Evolutionary conservation across 75 land plant species (phyloP).

Genomic region (Pinus albicaulis): DNA sequence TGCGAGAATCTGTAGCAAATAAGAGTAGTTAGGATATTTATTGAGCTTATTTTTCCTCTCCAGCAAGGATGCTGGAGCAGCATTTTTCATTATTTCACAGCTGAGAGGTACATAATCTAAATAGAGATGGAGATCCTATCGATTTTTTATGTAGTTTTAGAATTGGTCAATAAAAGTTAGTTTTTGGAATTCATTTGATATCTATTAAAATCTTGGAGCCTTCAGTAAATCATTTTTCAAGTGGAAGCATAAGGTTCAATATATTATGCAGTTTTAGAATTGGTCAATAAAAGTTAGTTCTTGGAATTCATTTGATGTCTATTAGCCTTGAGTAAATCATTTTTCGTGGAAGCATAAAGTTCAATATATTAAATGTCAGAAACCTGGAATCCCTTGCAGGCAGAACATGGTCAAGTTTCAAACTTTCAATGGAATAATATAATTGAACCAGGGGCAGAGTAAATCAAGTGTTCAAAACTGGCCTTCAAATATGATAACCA

Average conservation of each 20-base stretch:
- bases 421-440: not conserved
- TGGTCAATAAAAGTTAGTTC: not conserved
- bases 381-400: not conserved
- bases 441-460: not conserved
- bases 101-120: not conserved
- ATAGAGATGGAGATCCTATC: slow-evolving; percentile 1
- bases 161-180: not conserved
- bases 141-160: not conserved
- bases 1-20: slow-evolving; percentile 4
- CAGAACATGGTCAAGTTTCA: not conserved
- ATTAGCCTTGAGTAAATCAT: not conserved
- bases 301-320: not conserved
- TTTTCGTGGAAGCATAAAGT: not conserved
- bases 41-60: slow-evolving; percentile 2
- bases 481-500: not conserved
- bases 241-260: not conserved
- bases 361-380: not conserved
- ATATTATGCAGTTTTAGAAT: no score
- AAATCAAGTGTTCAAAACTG: not conserved
- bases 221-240: not conserved
- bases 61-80: not conserved
- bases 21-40: slow-evolving; percentile 7
- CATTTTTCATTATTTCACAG: not conserved
- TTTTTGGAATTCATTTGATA: not conserved
- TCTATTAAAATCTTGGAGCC: not conserved